Percentiles rank a stretch among this genome's conserved stretches.
These are phyloP conservation scores for Tothia fuscella DNA, from an alignment of 2,329 filamentous ascomycete genomes.

Conservation along the genomic window DNA sequence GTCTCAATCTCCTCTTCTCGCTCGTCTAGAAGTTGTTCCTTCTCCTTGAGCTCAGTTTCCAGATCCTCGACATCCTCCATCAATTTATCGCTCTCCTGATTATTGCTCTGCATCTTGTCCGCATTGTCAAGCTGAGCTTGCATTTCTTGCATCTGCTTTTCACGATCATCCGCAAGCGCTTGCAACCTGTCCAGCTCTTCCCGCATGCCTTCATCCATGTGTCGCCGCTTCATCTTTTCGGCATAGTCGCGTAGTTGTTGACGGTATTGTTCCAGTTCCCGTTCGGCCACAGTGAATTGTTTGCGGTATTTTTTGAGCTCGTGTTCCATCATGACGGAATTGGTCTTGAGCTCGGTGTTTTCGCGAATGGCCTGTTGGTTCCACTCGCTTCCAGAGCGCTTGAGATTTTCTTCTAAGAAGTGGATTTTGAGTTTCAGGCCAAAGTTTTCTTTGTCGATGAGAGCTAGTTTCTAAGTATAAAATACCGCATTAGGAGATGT, in stretches of 20 bases:
- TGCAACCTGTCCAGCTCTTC: slow-evolving; percentile 43
- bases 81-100: slow-evolving; percentile 13
- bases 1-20: slow-evolving; percentile 26
- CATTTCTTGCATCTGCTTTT: slow-evolving; percentile 22
- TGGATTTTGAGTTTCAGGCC: slow-evolving; percentile 94
- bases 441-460: slow-evolving; percentile 97
- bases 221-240: slow-evolving; percentile 65
- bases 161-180: slow-evolving; percentile 32
- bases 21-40: slow-evolving; percentile 25
- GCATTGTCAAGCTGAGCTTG: slow-evolving; percentile 13
- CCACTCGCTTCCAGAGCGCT: slow-evolving; percentile 78
- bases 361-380: slow-evolving; percentile 82
- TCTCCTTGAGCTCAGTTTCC: slow-evolving; percentile 22
- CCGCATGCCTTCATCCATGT: slow-evolving; percentile 58
- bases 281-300: slow-evolving; percentile 67
- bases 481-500: too few relatives aligned
- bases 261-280: slow-evolving; percentile 72
- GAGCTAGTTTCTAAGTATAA: slow-evolving; percentile 57
- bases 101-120: background rate
- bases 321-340: slow-evolving; percentile 77
- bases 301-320: slow-evolving; percentile 83
- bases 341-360: slow-evolving; percentile 91
- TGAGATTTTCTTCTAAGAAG: slow-evolving; percentile 82
- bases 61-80: slow-evolving; percentile 23
- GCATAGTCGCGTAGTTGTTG: slow-evolving; percentile 73